phyloP scores from a whole-genome alignment of 352 stramenopile species.

The Phytophthora litchii region DNA sequence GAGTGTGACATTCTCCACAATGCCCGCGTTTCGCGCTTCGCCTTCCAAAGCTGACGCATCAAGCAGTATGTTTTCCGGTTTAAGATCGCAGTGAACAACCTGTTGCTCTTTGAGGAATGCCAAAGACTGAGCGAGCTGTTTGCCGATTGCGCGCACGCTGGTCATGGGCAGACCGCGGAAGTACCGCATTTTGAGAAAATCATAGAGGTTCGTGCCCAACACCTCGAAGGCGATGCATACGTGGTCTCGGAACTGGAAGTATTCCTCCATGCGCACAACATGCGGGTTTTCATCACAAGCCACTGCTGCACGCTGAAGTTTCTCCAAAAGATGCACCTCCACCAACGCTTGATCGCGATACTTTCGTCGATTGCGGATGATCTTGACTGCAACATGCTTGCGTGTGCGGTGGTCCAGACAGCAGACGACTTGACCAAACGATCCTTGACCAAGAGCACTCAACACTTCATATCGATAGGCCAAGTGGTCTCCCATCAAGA shows the following conservation, averaged over 20 bases:
- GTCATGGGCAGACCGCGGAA: constrained; percentile 94
- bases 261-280: constrained; percentile 92
- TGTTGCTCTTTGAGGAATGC: constrained; percentile 72
- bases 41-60: constrained; percentile 6
- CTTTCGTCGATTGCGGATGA: constrained; percentile 97
- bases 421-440: constrained; percentile 98
- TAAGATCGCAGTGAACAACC: constrained; percentile 98
- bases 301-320: constrained; percentile 35
- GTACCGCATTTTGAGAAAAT: constrained; percentile 95
- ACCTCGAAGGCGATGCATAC: constrained; percentile 98
- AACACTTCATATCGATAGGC: constrained; percentile 95
- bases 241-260: constrained; percentile 95
- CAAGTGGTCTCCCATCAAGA: constrained; percentile 94
- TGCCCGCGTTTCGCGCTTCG: constrained; percentile 10
- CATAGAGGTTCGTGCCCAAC: constrained; percentile 96
- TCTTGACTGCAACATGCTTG: constrained; percentile 95
- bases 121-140: constrained; percentile 89
- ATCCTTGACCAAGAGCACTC: constrained; percentile 95
- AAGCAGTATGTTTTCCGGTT: constrained; percentile 97
- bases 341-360: constrained; percentile 96
- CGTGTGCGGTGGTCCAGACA: constrained; percentile 89
- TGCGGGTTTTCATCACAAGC: constrained; percentile 43
- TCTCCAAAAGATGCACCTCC: constrained; percentile 94
- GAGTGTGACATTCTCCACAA: constrained; percentile 62
- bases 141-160: constrained; percentile 87